phyloP scores from a whole-genome alignment of 768 basidiomycete species.

The Chiua virens region DNA sequence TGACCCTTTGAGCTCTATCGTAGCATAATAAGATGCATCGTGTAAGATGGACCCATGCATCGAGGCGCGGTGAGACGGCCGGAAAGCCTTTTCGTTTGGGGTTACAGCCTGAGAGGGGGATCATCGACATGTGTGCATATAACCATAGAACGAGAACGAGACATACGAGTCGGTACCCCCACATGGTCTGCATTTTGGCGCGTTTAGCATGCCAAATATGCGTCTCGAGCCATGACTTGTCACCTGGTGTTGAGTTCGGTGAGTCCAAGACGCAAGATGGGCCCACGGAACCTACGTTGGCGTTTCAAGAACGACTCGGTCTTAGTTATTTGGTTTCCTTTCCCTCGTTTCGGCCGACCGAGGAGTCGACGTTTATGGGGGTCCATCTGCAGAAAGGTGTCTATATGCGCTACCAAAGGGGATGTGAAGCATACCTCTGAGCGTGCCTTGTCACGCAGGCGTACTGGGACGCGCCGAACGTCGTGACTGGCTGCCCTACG shows the following conservation, averaged over 20 bases:
- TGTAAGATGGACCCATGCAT: slow-evolving; percentile 83
- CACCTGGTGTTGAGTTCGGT: slow-evolving; percentile 42
- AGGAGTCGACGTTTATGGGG: slow-evolving; percentile 41
- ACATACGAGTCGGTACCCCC: slow-evolving; percentile 86
- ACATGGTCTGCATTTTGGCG: slow-evolving; percentile 91
- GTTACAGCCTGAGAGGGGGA: slow-evolving; percentile 57
- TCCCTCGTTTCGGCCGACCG: slow-evolving; percentile 63
- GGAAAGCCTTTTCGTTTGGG: slow-evolving; percentile 90
- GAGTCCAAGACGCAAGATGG: neutral
- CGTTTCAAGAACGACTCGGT: slow-evolving; percentile 66
- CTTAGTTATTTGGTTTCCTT: slow-evolving; percentile 52
- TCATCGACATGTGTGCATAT: neutral
- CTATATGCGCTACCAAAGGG: slow-evolving; percentile 17
- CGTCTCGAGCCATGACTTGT: slow-evolving; percentile 93
- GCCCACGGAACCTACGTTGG: slow-evolving; percentile 54
- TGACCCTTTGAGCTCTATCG: slow-evolving; percentile 72
- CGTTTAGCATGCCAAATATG: slow-evolving; percentile 98
- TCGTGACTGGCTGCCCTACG: slow-evolving; percentile 95
- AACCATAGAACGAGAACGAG: neutral
- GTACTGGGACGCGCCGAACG: slow-evolving; percentile 84
- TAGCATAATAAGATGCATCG: slow-evolving; percentile 83
- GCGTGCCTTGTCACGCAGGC: slow-evolving; percentile 77
- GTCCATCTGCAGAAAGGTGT: slow-evolving; percentile 51
- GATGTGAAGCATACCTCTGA: slow-evolving; percentile 60
- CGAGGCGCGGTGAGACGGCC: slow-evolving; percentile 89